Conservation (phyloP, 2,329 filamentous ascomycete species). For the Paraphoma chrysanthemicola region DNA sequence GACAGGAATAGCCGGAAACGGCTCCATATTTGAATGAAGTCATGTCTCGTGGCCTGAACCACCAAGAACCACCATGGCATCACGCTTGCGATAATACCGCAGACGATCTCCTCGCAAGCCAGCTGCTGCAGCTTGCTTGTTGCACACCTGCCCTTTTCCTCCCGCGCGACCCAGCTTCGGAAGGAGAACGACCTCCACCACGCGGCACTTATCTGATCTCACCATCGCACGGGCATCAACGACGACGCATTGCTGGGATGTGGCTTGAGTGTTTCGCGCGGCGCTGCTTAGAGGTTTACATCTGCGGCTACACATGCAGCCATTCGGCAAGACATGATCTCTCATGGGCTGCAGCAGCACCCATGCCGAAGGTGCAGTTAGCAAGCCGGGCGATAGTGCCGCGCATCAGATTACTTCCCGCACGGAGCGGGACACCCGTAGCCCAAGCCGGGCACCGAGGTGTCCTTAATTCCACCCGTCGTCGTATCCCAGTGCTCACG, state of each 20-base stretch:
- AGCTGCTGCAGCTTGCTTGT: conserved; percentile 1
- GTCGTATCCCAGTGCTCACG: conserved; percentile 9
- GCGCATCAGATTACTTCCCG: conserved; percentile 17
- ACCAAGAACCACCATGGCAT: conserved; percentile 19
- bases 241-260: conserved; percentile 9
- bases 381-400: conserved; percentile 16
- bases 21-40: conserved; percentile 21
- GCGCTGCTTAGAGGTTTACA: conserved; percentile 18
- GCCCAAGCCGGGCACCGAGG: conserved; percentile 15
- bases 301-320: conserved; percentile 25
- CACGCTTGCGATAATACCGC: conserved; percentile 6
- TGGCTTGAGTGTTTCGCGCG: conserved; percentile 19
- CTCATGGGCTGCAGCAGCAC: conserved; percentile 14
- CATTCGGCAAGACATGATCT: conserved; percentile 22
- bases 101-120: conserved; percentile 13
- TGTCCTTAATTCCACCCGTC: conserved; percentile 9
- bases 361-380: conserved; percentile 17
- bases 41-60: conserved; percentile 26
- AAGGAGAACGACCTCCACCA: conserved; percentile 21
- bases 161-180: conserved; percentile 19
- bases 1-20: conserved; percentile 22
- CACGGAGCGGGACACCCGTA: conserved; percentile 19
- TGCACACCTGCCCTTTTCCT: conserved; percentile 9
- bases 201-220: conserved; percentile 20
- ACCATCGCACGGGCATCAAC: conserved; percentile 18